phyloP scores from a whole-genome alignment of 257 asterid species.

The Nicotiana otophora region DNA sequence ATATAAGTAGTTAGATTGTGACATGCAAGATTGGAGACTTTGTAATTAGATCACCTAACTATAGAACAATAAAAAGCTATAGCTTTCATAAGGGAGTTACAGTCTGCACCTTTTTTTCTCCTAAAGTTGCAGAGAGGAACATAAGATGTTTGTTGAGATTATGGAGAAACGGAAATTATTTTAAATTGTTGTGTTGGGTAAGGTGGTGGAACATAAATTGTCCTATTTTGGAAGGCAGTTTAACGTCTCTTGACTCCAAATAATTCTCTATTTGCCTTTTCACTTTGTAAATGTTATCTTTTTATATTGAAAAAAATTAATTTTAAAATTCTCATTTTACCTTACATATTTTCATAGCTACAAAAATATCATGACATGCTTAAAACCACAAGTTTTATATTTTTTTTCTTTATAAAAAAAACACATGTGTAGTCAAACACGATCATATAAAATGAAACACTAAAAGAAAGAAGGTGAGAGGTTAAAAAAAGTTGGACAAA shows the following conservation, averaged over 20 bases:
- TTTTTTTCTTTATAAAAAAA: no score
- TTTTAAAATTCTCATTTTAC: no score
- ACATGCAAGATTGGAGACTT: neutral
- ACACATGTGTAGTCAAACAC: no score
- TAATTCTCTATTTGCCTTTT: neutral
- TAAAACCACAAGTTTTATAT: no score
- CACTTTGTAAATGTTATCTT: neutral
- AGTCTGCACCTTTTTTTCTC: no score
- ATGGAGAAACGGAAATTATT: neutral
- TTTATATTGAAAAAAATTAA: no score
- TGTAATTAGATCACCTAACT: conserved; percentile 52
- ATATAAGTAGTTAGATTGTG: neutral
- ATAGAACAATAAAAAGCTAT: neutral
- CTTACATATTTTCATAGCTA: no score
- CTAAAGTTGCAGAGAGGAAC: neutral
- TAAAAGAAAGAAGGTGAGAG: no score
- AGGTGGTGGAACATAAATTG: conserved; percentile 12
- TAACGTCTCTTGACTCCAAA: conserved; percentile 26
- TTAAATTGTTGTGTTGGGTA: neutral
- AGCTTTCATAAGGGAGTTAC: neutral
- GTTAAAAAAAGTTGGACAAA: no score
- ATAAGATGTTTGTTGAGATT: neutral
- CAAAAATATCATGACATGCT: no score
- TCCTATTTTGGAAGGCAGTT: conserved; percentile 46
- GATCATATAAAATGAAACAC: no score